A percentile compares a stretch with the other conserved stretches of the same genome.
Evolutionary conservation across 2,329 filamentous ascomycete genomes (phyloP).

Genomic region (Coniochaeta sp.): DNA sequence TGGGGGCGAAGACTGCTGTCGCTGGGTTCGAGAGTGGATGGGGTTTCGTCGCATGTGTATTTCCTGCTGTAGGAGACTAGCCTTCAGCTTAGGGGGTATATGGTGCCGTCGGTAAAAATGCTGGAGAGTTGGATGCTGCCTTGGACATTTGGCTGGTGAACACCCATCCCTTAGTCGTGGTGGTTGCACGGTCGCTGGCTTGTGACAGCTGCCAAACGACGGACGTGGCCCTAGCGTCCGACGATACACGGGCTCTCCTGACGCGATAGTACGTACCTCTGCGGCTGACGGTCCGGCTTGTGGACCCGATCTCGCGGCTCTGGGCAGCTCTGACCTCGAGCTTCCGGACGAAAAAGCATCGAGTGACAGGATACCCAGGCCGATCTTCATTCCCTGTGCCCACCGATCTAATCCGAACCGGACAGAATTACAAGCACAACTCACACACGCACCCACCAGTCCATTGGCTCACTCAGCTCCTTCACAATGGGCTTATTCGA

Average conservation of each 20-base stretch:
- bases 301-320: background rate
- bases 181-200: background rate
- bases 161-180: background rate
- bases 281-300: background rate
- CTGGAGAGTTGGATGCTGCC: background rate
- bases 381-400: too few species aligned
- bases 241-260: background rate
- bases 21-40: background rate
- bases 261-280: background rate
- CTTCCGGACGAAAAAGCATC: background rate
- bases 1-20: background rate
- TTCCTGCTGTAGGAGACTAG: too few species aligned
- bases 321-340: background rate
- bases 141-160: background rate
- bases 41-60: background rate
- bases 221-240: background rate
- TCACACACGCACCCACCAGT: too few species aligned
- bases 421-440: too few species aligned
- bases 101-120: background rate
- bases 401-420: too few species aligned
- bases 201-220: background rate
- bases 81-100: background rate
- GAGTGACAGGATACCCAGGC: too few species aligned
- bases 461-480: too few species aligned
- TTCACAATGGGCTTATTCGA: constrained; percentile 43